Conservation (phyloP, 73 alveolate genomes). For the Tetrahymena borealis region DNA sequence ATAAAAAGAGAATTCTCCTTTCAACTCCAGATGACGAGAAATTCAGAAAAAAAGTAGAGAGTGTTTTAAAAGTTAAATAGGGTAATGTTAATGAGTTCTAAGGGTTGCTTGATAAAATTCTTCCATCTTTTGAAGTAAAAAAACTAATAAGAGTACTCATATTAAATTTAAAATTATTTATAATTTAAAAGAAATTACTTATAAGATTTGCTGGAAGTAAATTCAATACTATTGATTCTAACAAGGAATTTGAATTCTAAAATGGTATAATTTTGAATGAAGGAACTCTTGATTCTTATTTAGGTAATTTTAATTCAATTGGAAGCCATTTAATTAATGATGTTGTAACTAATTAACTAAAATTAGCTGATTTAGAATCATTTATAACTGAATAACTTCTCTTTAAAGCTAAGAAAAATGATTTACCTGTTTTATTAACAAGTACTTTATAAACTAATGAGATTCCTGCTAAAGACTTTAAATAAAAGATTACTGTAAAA, state of each 20-base stretch:
- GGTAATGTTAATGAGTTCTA: constrained; percentile 5
- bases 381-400: background rate
- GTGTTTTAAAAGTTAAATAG: constrained; percentile 18
- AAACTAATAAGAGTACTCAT: background rate
- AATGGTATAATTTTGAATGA: constrained; percentile 34
- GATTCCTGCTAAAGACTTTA: background rate
- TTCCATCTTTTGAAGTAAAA: constrained; percentile 17
- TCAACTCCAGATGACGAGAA: constrained; percentile 44
- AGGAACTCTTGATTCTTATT: constrained; percentile 24
- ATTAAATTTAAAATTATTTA: background rate
- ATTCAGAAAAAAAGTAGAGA: constrained; percentile 6
- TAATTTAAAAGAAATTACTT: background rate
- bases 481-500: background rate
- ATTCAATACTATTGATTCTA: background rate
- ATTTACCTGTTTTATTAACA: background rate
- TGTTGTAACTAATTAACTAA: background rate
- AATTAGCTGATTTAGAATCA: background rate
- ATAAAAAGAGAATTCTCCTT: constrained; percentile 17
- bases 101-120: background rate
- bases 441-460: background rate
- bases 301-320: constrained; percentile 15
- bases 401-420: background rate
- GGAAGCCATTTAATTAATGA: background rate
- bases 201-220: background rate
- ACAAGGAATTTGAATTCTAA: constrained; percentile 13